Evolutionary conservation across 176 grass and related monocot genomes (phyloP), one percentile per base, ranked within the genome.

Genomic region (Rhynchospora breviuscula): DNA sequence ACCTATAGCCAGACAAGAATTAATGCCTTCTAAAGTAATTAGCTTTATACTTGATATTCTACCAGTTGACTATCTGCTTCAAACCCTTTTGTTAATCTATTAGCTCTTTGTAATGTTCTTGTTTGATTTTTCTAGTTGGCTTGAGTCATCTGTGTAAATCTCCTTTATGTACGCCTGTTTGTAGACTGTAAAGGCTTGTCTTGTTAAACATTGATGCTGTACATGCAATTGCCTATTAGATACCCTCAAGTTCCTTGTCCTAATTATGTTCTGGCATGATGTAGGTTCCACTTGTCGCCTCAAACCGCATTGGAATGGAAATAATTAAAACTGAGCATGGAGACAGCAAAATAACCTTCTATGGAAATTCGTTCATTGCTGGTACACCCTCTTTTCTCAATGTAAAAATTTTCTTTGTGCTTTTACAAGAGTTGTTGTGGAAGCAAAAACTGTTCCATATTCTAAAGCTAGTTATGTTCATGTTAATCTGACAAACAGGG

Each of bases 241-340:
- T 76, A 40, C 35, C 35, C 35, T 2, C 35, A 40, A 29, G 72
- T 76, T 22, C 10, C 72, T 31, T 0, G 19, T 53, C 19, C 48
- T 76, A 12, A 76, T 17, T 76, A 53, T 76, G 13, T 46, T 64
- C 26, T 82, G 63, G 47, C 48, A 85, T 84, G 73, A 63, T 78
- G n/a, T 81, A 98, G 95, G 96, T 95, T 22, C 96, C 96, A 3
- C 87, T 95, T 72, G 91, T 93, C 53, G 93, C 93, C 84, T 95
- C 96, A 29, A 98, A 98, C 61, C 79, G 96, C 10, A 93, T 95
- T 63, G 96, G 96, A 59, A 93, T 43, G 35, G 96, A 98, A 85
- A 95, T 90, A 14, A 89, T 98, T 19, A 85, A 91, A 63, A 93
- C 96, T 48, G 96, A 98, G 75, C 96, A 98, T 87, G 96, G 93